Conservation (phyloP, 352 stramenopile genomes). For the Lagenidium sp. region DNA sequence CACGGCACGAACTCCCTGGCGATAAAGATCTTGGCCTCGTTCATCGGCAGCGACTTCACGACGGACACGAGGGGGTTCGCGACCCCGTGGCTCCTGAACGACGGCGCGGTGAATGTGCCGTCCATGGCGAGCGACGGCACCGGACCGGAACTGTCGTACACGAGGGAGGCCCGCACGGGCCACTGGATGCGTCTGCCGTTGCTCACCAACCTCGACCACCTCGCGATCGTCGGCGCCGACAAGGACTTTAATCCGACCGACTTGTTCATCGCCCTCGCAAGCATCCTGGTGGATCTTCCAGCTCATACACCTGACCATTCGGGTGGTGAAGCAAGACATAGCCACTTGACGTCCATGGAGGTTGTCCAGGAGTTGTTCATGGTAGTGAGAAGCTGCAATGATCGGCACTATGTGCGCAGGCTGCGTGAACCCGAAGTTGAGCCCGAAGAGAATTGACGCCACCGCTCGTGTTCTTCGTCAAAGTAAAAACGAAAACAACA, state of each 20-base stretch:
- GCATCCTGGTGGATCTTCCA: not conserved
- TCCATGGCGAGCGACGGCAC: conserved; percentile 2
- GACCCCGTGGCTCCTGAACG: not conserved
- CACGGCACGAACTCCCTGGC: not conserved
- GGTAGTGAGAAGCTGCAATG: no score
- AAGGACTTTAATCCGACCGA: not conserved
- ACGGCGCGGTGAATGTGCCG: not conserved
- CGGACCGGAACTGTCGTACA: conserved; percentile 18
- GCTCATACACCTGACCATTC: no score
- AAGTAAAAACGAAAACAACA: no score
- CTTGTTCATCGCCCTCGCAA: not conserved
- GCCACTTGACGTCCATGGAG: no score
- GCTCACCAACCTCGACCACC: conserved; percentile 24
- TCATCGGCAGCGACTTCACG: not conserved
- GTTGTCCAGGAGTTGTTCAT: no score
- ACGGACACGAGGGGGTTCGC: not conserved
- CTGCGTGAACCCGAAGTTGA: conserved; percentile 8
- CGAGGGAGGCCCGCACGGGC: conserved; percentile 17
- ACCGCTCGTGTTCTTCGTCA: no score
- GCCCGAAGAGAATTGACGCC: not conserved
- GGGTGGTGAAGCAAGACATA: no score
- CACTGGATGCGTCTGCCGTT: conserved; percentile 33
- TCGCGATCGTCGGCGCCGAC: conserved; percentile 19
- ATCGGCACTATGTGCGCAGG: not conserved
- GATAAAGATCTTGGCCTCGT: not conserved